These are phyloP conservation scores for Phialocephala sp. DNA, from an alignment of 2,329 filamentous ascomycete species.

Conservation along the genomic window DNA sequence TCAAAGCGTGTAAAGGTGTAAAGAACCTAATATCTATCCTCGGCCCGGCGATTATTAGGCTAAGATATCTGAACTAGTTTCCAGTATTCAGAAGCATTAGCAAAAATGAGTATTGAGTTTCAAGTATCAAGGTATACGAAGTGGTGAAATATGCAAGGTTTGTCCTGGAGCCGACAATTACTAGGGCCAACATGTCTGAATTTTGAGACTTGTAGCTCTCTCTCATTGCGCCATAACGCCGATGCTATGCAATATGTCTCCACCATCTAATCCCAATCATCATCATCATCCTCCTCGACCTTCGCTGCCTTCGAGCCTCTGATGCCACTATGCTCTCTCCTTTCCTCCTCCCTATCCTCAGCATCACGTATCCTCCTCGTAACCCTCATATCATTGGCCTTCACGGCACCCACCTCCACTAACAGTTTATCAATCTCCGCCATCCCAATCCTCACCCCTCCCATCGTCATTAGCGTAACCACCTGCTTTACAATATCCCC, in stretches of 20 bases:
- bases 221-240: slow-evolving; percentile 24
- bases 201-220: slow-evolving; percentile 11
- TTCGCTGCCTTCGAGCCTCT: slow-evolving; percentile 35
- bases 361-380: slow-evolving; percentile 40
- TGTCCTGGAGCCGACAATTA: background rate
- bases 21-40: too few species aligned
- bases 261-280: slow-evolving; percentile 59
- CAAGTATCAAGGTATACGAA: background rate
- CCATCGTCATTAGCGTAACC: slow-evolving; percentile 83
- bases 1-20: too few species aligned
- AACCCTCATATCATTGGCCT: slow-evolving; percentile 78
- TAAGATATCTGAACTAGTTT: too few species aligned
- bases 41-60: too few species aligned
- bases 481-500: slow-evolving; percentile 91
- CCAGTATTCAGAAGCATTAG: too few species aligned
- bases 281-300: slow-evolving; percentile 47
- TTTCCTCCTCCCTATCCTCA: slow-evolving; percentile 42
- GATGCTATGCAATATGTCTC: slow-evolving; percentile 14
- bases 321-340: slow-evolving; percentile 39
- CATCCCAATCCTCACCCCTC: slow-evolving; percentile 73
- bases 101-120: background rate
- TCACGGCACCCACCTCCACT: slow-evolving; percentile 80
- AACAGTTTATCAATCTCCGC: slow-evolving; percentile 81
- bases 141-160: too few species aligned
- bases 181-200: too few species aligned